Conservation (phyloP, 192 early-diverging fungal genomes). For the Gigaspora rosea region DNA sequence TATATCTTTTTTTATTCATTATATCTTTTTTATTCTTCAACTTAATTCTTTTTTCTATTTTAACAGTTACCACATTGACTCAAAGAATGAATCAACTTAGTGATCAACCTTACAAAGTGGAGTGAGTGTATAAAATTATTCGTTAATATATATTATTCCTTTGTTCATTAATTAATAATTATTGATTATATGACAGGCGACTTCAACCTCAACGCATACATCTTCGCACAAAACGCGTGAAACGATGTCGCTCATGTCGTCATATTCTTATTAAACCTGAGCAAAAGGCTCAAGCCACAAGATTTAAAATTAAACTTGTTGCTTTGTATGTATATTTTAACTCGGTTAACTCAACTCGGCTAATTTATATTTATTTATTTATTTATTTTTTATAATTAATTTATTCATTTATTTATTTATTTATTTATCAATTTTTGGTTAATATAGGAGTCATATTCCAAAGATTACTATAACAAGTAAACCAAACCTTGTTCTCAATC, state of each 20-base stretch:
- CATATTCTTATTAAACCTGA: slow-evolving; percentile 92
- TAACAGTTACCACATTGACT: slow-evolving; percentile 54
- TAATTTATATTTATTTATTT: not conserved
- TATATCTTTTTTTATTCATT: not conserved
- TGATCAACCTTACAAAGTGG: slow-evolving; percentile 58
- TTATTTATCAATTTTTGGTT: not conserved
- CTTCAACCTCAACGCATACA: slow-evolving; percentile 82
- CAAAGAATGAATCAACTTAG: slow-evolving; percentile 66
- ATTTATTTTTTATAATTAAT: slow-evolving; percentile 4
- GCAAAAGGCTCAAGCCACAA: slow-evolving; percentile 82
- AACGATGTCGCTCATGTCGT: slow-evolving; percentile 84
- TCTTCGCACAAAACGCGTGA: slow-evolving; percentile 82
- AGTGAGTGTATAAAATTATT: slow-evolving; percentile 32
- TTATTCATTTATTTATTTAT: not conserved
- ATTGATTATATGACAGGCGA: slow-evolving; percentile 37
- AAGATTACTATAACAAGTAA: slow-evolving; percentile 66
- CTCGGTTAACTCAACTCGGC: no score
- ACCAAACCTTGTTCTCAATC: slow-evolving; percentile 43
- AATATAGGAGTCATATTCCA: slow-evolving; percentile 70
- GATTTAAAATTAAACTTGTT: slow-evolving; percentile 88
- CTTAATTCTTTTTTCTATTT: slow-evolving; percentile 12
- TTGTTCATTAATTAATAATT: not conserved
- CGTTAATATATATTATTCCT: slow-evolving; percentile 9
- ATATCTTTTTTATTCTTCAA: not conserved
- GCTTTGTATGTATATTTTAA: slow-evolving; percentile 60